Percentiles rank a stretch among this genome's conserved stretches.
These are phyloP conservation scores for Pseudofabraea citricarpa DNA, from an alignment of 2,329 filamentous ascomycete species.

Conservation along the genomic window DNA sequence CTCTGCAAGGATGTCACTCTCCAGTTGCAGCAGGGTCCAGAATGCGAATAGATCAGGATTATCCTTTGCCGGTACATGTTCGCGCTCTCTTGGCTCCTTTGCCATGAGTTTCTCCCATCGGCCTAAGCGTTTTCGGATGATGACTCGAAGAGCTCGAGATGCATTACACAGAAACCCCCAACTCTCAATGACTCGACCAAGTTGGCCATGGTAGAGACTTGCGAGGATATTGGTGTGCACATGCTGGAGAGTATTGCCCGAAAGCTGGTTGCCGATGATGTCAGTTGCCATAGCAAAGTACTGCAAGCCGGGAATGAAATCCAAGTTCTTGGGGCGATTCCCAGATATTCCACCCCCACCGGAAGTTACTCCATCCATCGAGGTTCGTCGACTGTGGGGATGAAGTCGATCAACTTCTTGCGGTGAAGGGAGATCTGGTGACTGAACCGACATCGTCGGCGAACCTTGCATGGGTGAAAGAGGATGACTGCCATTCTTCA, in stretches of 20 bases:
- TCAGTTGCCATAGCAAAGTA: conserved; percentile 86
- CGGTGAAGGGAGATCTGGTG: conserved; percentile 46
- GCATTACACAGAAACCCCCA: conserved; percentile 57
- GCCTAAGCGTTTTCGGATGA: conserved; percentile 59
- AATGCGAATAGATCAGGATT: conserved; percentile 73
- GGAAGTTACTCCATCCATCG: conserved; percentile 35
- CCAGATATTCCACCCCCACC: conserved; percentile 14
- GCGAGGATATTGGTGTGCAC: conserved; percentile 83
- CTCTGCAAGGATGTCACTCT: conserved; percentile 92
- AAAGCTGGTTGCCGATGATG: conserved; percentile 77
- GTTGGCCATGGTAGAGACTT: conserved; percentile 82
- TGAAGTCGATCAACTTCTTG: conserved; percentile 42
- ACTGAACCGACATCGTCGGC: conserved; percentile 35
- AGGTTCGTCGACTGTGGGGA: conserved; percentile 40
- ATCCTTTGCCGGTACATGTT: conserved; percentile 31
- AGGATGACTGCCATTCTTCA: conserved; percentile 47
- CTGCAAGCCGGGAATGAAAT: conserved; percentile 81
- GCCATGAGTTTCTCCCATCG: conserved; percentile 34
- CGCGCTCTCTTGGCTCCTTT: background rate
- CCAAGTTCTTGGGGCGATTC: conserved; percentile 56
- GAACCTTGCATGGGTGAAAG: conserved; percentile 52
- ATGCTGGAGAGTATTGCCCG: conserved; percentile 76
- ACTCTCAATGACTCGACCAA: conserved; percentile 83
- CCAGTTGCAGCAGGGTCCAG: conserved; percentile 90
- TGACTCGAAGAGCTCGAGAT: conserved; percentile 57